Conservation (phyloP, 257 asterid genomes). For the Dorcoceras hygrometricum region DNA sequence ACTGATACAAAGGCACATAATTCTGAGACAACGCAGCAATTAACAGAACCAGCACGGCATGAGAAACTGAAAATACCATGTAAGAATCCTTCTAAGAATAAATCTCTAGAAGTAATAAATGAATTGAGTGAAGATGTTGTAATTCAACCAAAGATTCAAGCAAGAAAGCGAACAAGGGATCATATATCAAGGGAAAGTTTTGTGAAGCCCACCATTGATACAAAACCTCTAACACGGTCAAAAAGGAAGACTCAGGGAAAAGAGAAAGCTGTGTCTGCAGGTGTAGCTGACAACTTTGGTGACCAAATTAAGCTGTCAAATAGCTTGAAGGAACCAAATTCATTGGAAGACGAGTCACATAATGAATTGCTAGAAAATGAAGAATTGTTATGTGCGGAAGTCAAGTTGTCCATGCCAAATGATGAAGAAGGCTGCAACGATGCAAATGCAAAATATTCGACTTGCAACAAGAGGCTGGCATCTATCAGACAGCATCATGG, state of each 20-base stretch:
- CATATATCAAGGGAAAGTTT: conserved; percentile 26
- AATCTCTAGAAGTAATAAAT: conserved; percentile 17
- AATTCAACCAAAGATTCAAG: conserved; percentile 23
- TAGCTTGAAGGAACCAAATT: conserved; percentile 22
- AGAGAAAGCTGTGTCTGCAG: conserved; percentile 17
- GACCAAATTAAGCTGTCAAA: conserved; percentile 23
- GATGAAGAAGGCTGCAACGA: conserved; percentile 24
- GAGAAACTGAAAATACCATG: conserved; percentile 38
- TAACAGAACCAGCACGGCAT: conserved; percentile 19
- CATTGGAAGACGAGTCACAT: conserved; percentile 29
- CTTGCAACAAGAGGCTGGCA: conserved; percentile 18
- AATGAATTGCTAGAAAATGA: conserved; percentile 20
- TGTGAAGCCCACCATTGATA: conserved; percentile 9
- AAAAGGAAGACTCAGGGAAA: conserved; percentile 21
- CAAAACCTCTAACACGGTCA: conserved; percentile 24
- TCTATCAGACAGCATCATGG: conserved; percentile 1
- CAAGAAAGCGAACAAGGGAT: conserved; percentile 23
- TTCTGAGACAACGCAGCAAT: conserved; percentile 19
- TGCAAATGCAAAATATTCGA: neutral
- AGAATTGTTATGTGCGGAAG: conserved; percentile 18
- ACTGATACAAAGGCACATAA: conserved; percentile 12
- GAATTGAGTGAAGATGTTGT: conserved; percentile 24
- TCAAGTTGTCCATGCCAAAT: conserved; percentile 27
- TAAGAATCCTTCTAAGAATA: conserved; percentile 32
- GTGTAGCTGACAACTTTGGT: conserved; percentile 20